Evolutionary conservation across 106 monocot genomes (phyloP), one percentile per base, ranked within the genome.

Genomic region (Acorus calamus): DNA sequence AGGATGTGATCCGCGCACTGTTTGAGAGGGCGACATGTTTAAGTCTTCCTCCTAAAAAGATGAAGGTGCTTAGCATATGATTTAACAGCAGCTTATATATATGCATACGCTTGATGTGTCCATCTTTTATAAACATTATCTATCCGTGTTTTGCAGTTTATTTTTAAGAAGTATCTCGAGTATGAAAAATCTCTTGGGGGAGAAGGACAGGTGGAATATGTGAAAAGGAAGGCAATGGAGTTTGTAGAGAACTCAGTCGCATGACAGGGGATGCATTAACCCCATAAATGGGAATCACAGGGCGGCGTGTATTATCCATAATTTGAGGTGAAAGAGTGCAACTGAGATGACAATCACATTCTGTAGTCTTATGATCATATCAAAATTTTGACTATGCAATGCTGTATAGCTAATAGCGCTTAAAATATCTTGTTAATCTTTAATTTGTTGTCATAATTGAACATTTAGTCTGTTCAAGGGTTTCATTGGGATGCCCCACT

Each of bases 11-110:
- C 52, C 73, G 91, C 4, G 71, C 85, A 55, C 77, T 98, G 28
- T 98, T 98, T 71, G 96, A 98, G 69, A 78, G 87, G 59, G 96
- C 77, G 8, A 98, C 96, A 41, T 91, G 69, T 59, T 74, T 91
- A 69, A 85, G 73, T 56, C 84, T 98, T 49, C 84, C 84, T 45
- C 73, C 82, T 2, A 87, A 87, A 66, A 98, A 85, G 70, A 98
- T 98, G 80, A 87, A 98, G 94, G 94, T 28, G 28, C 28, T 0
- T 28, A 28, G 28, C 28, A 28, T 28, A 28, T 28, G 28, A 28
- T 28, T 28, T 28, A 28, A 28, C 28, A 28, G 28, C 28, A 28
- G 28, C 28, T 28, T 28, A 28, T 28, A 28, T 28, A 28, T 28
- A 28, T 28, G 28, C 28, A 28, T 28, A 28, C 28, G 28, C 28